A percentile compares a stretch with the other conserved stretches of the same genome.
Evolutionary conservation across 768 basidiomycete genomes (phyloP).

Genomic region (Hortiboletus flavorubellus): DNA sequence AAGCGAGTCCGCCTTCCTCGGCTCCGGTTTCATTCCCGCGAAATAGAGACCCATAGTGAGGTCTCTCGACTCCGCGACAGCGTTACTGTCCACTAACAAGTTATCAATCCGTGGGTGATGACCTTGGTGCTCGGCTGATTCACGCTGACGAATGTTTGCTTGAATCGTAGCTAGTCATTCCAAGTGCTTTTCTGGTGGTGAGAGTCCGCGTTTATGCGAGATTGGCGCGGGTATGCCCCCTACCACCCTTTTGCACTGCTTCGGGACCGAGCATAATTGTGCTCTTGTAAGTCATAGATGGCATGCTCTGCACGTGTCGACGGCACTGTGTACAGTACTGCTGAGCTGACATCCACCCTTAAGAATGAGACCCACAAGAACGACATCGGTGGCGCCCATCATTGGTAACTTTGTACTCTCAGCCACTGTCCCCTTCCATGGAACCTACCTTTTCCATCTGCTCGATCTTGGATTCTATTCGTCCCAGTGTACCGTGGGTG

Average conservation of each 20-base stretch:
- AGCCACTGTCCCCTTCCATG: no score
- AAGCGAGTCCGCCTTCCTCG: background rate
- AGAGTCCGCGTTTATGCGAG: background rate
- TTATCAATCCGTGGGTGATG: slow-evolving; percentile 1
- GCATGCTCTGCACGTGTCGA: background rate
- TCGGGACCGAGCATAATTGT: background rate
- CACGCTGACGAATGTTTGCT: background rate
- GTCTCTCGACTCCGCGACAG: background rate
- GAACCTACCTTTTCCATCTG: no score
- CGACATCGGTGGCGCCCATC: background rate
- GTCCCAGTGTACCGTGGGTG: no score
- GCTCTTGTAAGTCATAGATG: background rate
- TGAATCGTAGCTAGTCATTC: background rate
- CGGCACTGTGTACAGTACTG: background rate
- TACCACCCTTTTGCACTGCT: background rate
- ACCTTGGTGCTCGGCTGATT: background rate
- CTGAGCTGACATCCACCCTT: background rate
- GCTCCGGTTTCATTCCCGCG: background rate
- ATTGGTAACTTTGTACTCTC: background rate
- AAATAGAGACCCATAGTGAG: background rate
- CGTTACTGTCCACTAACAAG: no score
- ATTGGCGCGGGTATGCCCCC: background rate
- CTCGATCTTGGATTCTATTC: no score
- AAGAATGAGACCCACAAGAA: background rate
- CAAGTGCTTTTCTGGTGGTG: background rate